These are phyloP conservation scores for Fraxinus quadrangulata DNA, from an alignment of 257 asterid species.

Conservation along the genomic window DNA sequence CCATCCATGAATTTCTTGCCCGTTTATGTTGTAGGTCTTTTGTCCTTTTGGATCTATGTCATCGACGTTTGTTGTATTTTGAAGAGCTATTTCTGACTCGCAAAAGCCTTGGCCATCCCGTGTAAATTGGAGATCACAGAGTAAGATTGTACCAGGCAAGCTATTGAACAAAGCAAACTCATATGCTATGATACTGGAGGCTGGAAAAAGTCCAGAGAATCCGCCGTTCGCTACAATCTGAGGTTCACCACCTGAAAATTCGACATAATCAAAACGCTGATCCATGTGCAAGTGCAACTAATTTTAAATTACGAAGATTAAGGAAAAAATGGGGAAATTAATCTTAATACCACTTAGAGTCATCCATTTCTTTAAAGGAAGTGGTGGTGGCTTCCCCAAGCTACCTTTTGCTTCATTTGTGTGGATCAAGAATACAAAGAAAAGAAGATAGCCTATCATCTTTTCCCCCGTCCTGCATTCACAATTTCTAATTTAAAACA, in stretches of 20 bases:
- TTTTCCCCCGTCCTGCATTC: constrained; percentile 55
- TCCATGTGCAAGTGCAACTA: background rate
- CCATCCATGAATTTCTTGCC: constrained; percentile 59
- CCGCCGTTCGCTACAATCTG: constrained; percentile 61
- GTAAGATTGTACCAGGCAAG: constrained; percentile 54
- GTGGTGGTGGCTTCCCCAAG: constrained; percentile 26
- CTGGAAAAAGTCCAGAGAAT: constrained; percentile 76
- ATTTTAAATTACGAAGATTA: background rate
- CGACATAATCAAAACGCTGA: background rate
- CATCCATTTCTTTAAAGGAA: constrained; percentile 60
- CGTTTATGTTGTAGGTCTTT: constrained; percentile 58
- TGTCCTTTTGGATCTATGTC: constrained; percentile 46
- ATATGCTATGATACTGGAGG: constrained; percentile 50
- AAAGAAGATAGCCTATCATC: constrained; percentile 55
- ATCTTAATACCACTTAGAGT: constrained; percentile 61
- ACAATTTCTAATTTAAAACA: background rate
- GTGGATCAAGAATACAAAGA: constrained; percentile 55
- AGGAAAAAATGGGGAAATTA: background rate
- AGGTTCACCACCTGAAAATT: constrained; percentile 48
- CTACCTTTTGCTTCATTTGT: constrained; percentile 46
- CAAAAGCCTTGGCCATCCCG: constrained; percentile 71
- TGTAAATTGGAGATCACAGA: constrained; percentile 77
- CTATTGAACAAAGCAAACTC: constrained; percentile 38
- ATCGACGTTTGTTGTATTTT: constrained; percentile 56
- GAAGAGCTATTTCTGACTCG: constrained; percentile 46